These are phyloP conservation scores for Solanum phureja DNA, from an alignment of 257 asterid genomes.

Conservation along the genomic window DNA sequence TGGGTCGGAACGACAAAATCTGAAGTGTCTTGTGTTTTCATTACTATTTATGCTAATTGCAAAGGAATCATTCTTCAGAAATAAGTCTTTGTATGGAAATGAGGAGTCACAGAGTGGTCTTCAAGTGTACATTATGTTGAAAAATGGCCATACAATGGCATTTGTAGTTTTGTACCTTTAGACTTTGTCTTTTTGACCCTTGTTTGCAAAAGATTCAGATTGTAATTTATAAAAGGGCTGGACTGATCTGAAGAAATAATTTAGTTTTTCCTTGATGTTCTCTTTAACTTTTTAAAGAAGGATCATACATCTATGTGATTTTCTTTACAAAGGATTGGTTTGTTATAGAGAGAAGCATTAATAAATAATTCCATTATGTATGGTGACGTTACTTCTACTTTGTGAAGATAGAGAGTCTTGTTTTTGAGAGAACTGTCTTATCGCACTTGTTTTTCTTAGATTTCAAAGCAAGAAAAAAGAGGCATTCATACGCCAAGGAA, in stretches of 20 bases:
- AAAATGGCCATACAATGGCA: background rate
- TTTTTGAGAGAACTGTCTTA: too few relatives aligned
- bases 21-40: background rate
- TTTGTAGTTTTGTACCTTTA: background rate
- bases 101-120: background rate
- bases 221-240: background rate
- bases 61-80: background rate
- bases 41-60: background rate
- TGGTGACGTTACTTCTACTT: rapidly evolving
- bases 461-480: background rate
- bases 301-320: background rate
- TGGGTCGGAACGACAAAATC: background rate
- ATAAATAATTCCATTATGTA: too few relatives aligned
- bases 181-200: background rate
- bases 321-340: background rate
- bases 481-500: background rate
- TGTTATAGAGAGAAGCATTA: too few relatives aligned
- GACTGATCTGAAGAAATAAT: background rate
- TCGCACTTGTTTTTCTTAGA: background rate
- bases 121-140: background rate
- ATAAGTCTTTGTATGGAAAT: background rate
- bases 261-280: background rate
- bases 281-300: background rate
- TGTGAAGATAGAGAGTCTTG: background rate
- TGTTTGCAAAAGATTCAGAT: background rate